A percentile compares a stretch with the other conserved stretches of the same genome.
These are phyloP conservation scores for Diaporthe eres DNA, from an alignment of 2,329 filamentous ascomycete genomes.

Conservation along the genomic window DNA sequence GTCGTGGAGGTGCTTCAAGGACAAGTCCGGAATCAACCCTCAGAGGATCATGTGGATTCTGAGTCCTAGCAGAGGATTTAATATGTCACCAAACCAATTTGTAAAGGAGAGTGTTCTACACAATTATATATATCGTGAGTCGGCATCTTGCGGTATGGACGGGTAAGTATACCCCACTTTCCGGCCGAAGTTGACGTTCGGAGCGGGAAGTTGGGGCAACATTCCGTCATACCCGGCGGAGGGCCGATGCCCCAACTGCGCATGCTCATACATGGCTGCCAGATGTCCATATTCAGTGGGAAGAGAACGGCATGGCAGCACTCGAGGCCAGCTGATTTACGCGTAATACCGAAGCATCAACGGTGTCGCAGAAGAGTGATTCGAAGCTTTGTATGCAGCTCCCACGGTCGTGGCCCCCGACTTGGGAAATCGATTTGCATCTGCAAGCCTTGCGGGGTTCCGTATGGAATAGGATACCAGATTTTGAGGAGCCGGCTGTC, in stretches of 20 bases:
- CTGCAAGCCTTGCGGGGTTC: not conserved
- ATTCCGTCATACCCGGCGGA: slow-evolving; percentile 19
- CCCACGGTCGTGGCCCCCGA: not conserved
- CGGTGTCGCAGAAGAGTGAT: not conserved
- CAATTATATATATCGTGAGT: not conserved
- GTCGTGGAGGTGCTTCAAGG: not conserved
- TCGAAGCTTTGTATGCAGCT: not conserved
- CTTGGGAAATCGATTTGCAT: not conserved
- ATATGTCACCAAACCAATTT: not conserved
- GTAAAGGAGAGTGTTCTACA: not conserved
- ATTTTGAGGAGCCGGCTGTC: no score
- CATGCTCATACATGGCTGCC: not conserved
- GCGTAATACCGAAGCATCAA: no score
- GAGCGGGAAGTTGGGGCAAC: slow-evolving; percentile 19
- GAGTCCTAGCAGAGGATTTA: not conserved
- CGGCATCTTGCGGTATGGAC: not conserved
- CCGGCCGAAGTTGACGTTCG: slow-evolving; percentile 9
- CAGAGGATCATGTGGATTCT: no score
- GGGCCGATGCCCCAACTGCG: not conserved
- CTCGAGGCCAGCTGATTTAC: not conserved
- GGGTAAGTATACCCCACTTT: slow-evolving; percentile 8
- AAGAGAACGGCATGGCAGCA: no score
- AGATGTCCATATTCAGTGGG: not conserved
- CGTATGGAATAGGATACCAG: no score
- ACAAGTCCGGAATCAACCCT: not conserved